Evolutionary conservation across 306 rosid species (phyloP).

Genomic region (Begonia peltatifolia): DNA sequence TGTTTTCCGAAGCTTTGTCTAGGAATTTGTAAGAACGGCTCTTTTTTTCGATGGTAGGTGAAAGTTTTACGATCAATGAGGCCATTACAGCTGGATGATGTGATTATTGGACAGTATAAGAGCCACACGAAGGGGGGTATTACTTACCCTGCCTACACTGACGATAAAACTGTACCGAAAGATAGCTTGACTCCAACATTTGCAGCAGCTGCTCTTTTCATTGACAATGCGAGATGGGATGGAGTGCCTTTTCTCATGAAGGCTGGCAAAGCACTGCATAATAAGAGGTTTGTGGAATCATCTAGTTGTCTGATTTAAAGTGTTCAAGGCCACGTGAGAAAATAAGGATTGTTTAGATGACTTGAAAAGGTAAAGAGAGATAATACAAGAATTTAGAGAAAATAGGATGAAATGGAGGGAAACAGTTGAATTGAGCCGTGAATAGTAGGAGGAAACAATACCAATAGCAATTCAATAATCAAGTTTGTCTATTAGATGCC

Average conservation of each 20-base stretch:
- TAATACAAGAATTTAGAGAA: no score
- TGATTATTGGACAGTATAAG: conserved; percentile 71
- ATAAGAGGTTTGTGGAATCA: conserved; percentile 31
- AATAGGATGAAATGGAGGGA: no score
- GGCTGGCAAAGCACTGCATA: conserved; percentile 87
- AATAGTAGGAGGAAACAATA: no score
- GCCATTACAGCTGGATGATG: conserved; percentile 46
- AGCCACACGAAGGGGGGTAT: conserved; percentile 70
- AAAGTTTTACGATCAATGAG: conserved; percentile 89
- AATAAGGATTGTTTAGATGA: no score
- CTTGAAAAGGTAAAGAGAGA: no score
- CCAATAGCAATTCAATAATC: neutral
- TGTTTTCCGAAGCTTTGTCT: neutral
- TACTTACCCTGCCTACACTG: conserved; percentile 58
- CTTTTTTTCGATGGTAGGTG: conserved; percentile 38
- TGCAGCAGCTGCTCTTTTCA: conserved; percentile 90
- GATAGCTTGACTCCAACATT: conserved; percentile 86
- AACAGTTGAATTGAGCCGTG: no score
- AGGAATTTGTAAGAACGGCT: neutral
- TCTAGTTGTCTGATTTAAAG: neutral
- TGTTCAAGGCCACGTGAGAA: neutral
- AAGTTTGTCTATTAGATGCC: neutral
- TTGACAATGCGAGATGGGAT: conserved; percentile 90
- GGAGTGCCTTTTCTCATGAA: conserved; percentile 92
- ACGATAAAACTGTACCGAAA: conserved; percentile 72